Evolutionary conservation across 148 eudicot genomes (phyloP).

Genomic region (Chenopodium album): DNA sequence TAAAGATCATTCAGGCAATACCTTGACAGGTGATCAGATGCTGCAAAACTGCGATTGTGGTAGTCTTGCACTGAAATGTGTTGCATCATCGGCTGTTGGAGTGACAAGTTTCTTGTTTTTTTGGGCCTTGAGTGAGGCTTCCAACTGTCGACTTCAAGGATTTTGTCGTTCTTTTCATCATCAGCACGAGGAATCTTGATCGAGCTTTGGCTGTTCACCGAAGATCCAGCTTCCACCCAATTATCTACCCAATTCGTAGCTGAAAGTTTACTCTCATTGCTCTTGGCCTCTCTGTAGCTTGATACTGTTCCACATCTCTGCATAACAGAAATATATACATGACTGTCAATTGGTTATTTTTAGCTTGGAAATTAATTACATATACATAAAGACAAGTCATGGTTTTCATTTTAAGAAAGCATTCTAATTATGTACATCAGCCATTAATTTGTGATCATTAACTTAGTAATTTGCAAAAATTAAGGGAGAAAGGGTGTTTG

Average conservation of each 20-base stretch:
- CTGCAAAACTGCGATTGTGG: constrained; percentile 42
- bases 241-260: constrained; percentile 55
- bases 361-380: not conserved
- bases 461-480: not conserved
- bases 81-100: constrained; percentile 26
- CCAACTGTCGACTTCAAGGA: constrained; percentile 87
- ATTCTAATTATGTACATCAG: too few relatives aligned
- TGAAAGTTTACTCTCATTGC: constrained; percentile 22
- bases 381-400: not conserved
- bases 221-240: constrained; percentile 60
- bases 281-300: constrained; percentile 28
- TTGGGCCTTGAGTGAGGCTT: constrained; percentile 47
- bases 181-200: constrained; percentile 30
- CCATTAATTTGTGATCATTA: too few relatives aligned
- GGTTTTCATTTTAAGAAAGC: not conserved
- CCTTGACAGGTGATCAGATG: constrained; percentile 41
- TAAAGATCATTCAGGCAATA: constrained; percentile 37
- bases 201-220: constrained; percentile 48
- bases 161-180: constrained; percentile 69
- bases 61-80: constrained; percentile 37
- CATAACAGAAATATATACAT: constrained; percentile 18
- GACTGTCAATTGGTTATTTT: not conserved
- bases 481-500: not conserved
- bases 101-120: constrained; percentile 23
- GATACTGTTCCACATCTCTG: constrained; percentile 49